Percentiles rank a stretch among this genome's conserved stretches.
Conservation (phyloP, 768 basidiomycete species). For the Candolleomyces eurysporus region DNA sequence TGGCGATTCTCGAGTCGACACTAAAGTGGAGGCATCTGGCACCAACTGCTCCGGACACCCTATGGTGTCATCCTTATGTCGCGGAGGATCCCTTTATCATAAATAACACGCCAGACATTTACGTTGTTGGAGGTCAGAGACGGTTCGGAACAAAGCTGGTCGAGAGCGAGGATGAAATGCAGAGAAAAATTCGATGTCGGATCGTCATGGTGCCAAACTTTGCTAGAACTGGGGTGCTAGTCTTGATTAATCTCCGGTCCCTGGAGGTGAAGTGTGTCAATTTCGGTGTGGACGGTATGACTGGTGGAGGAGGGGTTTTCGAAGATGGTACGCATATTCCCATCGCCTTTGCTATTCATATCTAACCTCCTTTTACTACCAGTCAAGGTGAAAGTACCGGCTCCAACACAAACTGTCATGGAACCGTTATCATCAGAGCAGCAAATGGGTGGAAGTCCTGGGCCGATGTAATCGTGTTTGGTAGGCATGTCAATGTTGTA, state of each 20-base stretch:
- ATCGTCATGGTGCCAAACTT: slow-evolving; percentile 84
- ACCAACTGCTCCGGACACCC: slow-evolving; percentile 97
- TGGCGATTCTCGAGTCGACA: slow-evolving; percentile 75
- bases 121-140: slow-evolving; percentile 90
- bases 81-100: slow-evolving; percentile 88
- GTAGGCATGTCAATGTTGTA: background rate
- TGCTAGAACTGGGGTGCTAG: slow-evolving; percentile 71
- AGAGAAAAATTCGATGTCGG: slow-evolving; percentile 47
- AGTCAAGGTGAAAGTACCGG: slow-evolving; percentile 13
- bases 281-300: slow-evolving; percentile 53
- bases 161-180: slow-evolving; percentile 29
- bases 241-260: slow-evolving; percentile 76
- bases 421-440: slow-evolving; percentile 25
- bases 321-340: slow-evolving; percentile 13
- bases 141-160: slow-evolving; percentile 75
- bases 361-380: background rate
- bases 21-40: slow-evolving; percentile 94
- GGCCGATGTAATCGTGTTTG: slow-evolving; percentile 11
- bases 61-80: slow-evolving; percentile 97
- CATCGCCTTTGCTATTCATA: background rate
- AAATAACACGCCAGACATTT: slow-evolving; percentile 81
- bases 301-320: slow-evolving; percentile 23
- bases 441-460: slow-evolving; percentile 12
- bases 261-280: slow-evolving; percentile 64
- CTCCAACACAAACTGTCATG: slow-evolving; percentile 17